phyloP scores from a whole-genome alignment of 1,139 yeast species.

The Schwanniomyces etchellsii region DNA sequence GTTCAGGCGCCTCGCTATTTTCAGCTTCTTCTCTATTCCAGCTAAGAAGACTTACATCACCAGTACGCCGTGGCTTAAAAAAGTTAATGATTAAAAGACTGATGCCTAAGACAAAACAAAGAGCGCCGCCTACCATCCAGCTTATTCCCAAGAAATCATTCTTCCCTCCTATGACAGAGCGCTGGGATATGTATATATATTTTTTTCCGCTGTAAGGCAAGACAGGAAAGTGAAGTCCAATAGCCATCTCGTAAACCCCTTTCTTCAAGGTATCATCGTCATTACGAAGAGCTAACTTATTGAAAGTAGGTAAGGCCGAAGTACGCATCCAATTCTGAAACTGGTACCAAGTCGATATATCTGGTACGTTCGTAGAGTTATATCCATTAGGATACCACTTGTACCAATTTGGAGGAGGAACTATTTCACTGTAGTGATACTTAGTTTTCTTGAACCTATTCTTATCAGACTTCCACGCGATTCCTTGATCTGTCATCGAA shows the following conservation, averaged over 20 bases:
- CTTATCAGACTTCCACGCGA: slow-evolving; percentile 65
- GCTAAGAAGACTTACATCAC: slow-evolving; percentile 65
- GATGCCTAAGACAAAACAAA: slow-evolving; percentile 63
- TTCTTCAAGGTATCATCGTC: slow-evolving; percentile 53
- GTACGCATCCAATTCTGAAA: slow-evolving; percentile 98
- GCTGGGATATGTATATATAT: slow-evolving; percentile 71
- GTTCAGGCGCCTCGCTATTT: too few species aligned
- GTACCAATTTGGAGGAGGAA: slow-evolving; percentile 95
- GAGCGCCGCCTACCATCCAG: slow-evolving; percentile 90
- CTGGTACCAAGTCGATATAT: slow-evolving; percentile 40
- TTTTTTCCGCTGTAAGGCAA: slow-evolving; percentile 77
- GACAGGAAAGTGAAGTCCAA: slow-evolving; percentile 89
- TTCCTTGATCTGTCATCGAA: slow-evolving; percentile 47
- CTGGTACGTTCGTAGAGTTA: slow-evolving; percentile 78
- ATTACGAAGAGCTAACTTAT: slow-evolving; percentile 76
- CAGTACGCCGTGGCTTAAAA: slow-evolving; percentile 66
- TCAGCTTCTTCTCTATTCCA: slow-evolving; percentile 53
- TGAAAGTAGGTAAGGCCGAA: slow-evolving; percentile 81
- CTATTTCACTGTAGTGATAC: slow-evolving; percentile 65
- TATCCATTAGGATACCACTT: slow-evolving; percentile 85
- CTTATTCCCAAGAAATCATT: slow-evolving; percentile 82
- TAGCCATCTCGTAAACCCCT: slow-evolving; percentile 68
- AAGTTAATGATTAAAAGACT: slow-evolving; percentile 55
- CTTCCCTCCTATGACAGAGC: slow-evolving; percentile 87
- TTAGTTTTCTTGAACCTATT: slow-evolving; percentile 54